Percentiles rank a stretch among this genome's conserved stretches.
phyloP scores from a whole-genome alignment of 371 early-diverging fungal genomes.

The Rhizopus arrhizus region DNA sequence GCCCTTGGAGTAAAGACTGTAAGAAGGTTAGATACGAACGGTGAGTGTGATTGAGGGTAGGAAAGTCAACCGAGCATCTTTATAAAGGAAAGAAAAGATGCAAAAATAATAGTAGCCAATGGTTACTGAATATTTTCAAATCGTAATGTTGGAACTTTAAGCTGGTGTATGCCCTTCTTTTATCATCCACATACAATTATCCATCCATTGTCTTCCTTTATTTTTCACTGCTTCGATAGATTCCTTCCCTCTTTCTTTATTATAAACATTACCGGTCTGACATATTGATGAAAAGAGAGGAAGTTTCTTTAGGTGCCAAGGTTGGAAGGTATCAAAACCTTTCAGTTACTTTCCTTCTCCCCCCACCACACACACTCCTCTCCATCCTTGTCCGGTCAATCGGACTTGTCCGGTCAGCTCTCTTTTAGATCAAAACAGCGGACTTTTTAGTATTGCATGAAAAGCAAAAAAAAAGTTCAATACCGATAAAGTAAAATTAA shows the following conservation, averaged over 20 bases:
- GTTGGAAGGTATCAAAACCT: slow-evolving; percentile 3
- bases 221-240: neutral
- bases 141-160: too few species aligned
- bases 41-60: too few species aligned
- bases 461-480: too few species aligned
- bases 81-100: too few species aligned
- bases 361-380: neutral
- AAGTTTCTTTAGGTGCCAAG: slow-evolving; percentile 1
- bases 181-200: neutral
- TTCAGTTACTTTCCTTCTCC: neutral
- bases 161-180: neutral
- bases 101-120: too few species aligned
- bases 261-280: slow-evolving; percentile 6
- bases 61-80: too few species aligned
- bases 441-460: too few species aligned
- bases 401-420: too few species aligned
- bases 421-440: too few species aligned
- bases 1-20: slow-evolving; percentile 92
- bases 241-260: neutral
- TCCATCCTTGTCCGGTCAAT: neutral
- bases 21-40: slow-evolving; percentile 4
- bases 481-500: too few species aligned
- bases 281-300: slow-evolving; percentile 5
- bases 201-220: neutral
- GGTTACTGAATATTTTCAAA: too few species aligned